Conservation (phyloP, 2,329 filamentous ascomycete species). For the Ascochyta lentis region DNA sequence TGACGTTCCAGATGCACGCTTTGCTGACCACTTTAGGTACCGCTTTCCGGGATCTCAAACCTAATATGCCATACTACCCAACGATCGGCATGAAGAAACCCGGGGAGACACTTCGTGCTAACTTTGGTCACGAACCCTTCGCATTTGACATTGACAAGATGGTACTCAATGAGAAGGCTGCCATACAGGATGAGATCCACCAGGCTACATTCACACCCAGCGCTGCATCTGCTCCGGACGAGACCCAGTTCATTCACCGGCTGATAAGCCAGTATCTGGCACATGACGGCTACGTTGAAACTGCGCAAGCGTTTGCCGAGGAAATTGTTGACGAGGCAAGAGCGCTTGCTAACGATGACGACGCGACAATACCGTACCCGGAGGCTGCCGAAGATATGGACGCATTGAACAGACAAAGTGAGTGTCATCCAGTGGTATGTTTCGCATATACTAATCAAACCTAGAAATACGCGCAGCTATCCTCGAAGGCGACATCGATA, state of each 20-base stretch:
- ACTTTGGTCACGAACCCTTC: slow-evolving; percentile 76
- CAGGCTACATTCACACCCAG: slow-evolving; percentile 24
- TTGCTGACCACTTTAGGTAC: slow-evolving; percentile 59
- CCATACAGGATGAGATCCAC: slow-evolving; percentile 44
- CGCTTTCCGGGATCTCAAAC: slow-evolving; percentile 71
- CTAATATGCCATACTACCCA: slow-evolving; percentile 68
- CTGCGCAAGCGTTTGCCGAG: slow-evolving; percentile 83
- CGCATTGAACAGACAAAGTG: slow-evolving; percentile 85
- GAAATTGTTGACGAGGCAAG: slow-evolving; percentile 78
- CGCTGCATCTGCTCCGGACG: slow-evolving; percentile 58
- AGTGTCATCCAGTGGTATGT: slow-evolving; percentile 35
- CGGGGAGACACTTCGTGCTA: slow-evolving; percentile 64
- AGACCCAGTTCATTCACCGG: slow-evolving; percentile 80
- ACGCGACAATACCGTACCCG: slow-evolving; percentile 58
- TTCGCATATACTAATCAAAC: slow-evolving; percentile 10
- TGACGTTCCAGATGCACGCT: neutral
- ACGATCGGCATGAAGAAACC: slow-evolving; percentile 71
- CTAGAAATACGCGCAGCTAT: slow-evolving; percentile 85
- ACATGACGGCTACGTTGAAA: slow-evolving; percentile 95
- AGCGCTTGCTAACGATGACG: slow-evolving; percentile 67
- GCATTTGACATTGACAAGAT: slow-evolving; percentile 89
- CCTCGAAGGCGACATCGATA: slow-evolving; percentile 89
- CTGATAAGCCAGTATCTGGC: slow-evolving; percentile 88
- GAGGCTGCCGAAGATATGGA: slow-evolving; percentile 82
- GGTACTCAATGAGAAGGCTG: slow-evolving; percentile 58